Evolutionary conservation across 2,329 filamentous ascomycete species (phyloP).

Genomic region (Aureobasidium sp.): DNA sequence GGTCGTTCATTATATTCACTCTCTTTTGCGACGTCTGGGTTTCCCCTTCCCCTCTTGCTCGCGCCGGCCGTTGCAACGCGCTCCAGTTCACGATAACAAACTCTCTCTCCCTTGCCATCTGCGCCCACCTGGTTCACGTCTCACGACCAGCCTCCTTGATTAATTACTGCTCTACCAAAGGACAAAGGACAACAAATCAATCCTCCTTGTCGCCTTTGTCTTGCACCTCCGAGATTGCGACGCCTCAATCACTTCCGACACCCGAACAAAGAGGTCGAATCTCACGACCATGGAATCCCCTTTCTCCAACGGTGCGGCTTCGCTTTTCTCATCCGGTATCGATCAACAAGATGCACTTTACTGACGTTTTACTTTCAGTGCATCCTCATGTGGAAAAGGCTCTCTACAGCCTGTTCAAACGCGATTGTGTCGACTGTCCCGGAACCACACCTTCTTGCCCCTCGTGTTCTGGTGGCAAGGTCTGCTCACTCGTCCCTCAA

Average conservation of each 20-base stretch:
- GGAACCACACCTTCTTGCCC: constrained; percentile 62
- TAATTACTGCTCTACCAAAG: background rate
- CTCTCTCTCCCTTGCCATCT: constrained; percentile 8
- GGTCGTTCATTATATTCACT: constrained; percentile 9
- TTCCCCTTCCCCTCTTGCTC: constrained; percentile 14
- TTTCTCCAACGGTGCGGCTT: constrained; percentile 11
- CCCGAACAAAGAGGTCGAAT: constrained; percentile 5
- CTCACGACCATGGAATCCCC: constrained; percentile 9
- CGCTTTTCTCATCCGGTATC: background rate
- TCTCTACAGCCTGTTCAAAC: constrained; percentile 54
- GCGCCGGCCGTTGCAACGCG: constrained; percentile 17
- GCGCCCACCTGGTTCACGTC: background rate
- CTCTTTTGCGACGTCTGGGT: background rate
- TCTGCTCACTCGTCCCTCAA: constrained; percentile 65
- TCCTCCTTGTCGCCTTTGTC: background rate
- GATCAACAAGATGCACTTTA: constrained; percentile 6
- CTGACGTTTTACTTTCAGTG: constrained; percentile 14
- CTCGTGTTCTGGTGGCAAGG: constrained; percentile 59
- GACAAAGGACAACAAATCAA: background rate
- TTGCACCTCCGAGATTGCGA: constrained; percentile 3
- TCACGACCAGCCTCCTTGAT: constrained; percentile 14
- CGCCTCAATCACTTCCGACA: background rate
- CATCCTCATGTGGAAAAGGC: constrained; percentile 25
- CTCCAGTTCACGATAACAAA: background rate
- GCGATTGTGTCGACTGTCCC: constrained; percentile 64